Evolutionary conservation across 805 yeast species (phyloP), one percentile per base, ranked within the genome.

Genomic region (Nakazawaea molendinolei): DNA sequence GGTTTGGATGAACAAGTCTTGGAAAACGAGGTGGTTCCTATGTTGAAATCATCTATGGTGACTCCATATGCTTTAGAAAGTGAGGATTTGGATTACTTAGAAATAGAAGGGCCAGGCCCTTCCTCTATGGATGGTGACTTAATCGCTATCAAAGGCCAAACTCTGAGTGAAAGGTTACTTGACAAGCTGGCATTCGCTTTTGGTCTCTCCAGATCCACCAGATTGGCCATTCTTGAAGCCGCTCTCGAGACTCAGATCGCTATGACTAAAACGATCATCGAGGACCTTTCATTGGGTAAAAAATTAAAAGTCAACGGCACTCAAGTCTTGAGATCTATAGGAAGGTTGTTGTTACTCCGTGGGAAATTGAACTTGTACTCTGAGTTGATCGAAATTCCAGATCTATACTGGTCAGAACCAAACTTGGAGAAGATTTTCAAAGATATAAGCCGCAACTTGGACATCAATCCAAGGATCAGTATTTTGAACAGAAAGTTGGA

Each of bases 341-440:
- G 96, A 0, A 65, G 78, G 37, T 61, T 89, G 16, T 73, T 89
- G 44, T 60, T 85, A 28, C 62, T 89, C 10, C 63, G 97, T 41
- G 95, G 95, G 1, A 81, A 81, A 46, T 66, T 89, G 46, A 89
- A 89, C 48, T 60, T 89, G 22, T 86, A 89, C 55, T 82, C 90
- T 8, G 95, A 87, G 50, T 67, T 89, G 41, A 85, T 86, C 21
- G 96, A 87, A 48, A 86, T 94, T 0, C 97, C 97, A 0, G 97
- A 89, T 54, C 59, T 86, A 28, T 89, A 87, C 56, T 89, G 97
- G 97, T 73, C 86, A 31, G 95, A 87, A 51, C 95, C 96, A 1
- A 75, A 76, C 23, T 62, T 89, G 36, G 97, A 89, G 51, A 68
- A 69, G 36, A 75, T 86, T 8, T 89, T 86, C 55, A 72, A 77